Conservation (phyloP, 2,329 filamentous ascomycete species). For the Cylindrodendrum hubeiense region DNA sequence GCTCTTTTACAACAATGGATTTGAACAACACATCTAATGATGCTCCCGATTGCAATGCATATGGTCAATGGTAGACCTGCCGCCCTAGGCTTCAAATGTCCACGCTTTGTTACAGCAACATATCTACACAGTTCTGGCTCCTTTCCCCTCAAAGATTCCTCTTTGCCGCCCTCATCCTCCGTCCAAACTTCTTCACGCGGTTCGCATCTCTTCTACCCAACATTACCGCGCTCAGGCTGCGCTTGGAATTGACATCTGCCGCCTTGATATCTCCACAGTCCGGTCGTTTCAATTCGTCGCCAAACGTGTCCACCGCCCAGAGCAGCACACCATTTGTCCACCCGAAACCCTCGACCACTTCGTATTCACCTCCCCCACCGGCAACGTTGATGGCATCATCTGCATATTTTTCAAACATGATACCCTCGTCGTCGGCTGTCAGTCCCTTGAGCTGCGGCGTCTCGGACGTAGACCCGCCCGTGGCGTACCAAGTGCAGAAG, state of each 20-base stretch:
- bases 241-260: constrained; percentile 51
- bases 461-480: constrained; percentile 70
- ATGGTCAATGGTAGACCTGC: background rate
- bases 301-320: constrained; percentile 74
- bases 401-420: constrained; percentile 79
- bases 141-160: constrained; percentile 7
- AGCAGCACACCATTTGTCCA: constrained; percentile 79
- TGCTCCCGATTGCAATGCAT: too few relatives aligned
- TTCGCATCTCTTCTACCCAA: constrained; percentile 59
- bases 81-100: background rate
- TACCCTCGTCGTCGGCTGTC: constrained; percentile 59
- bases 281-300: constrained; percentile 64
- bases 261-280: constrained; percentile 66
- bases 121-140: background rate
- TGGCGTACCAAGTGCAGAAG: constrained; percentile 78
- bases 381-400: constrained; percentile 71
- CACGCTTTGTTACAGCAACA: background rate
- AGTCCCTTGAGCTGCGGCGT: constrained; percentile 64
- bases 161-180: constrained; percentile 31
- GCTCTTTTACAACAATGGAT: background rate
- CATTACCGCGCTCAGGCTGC: constrained; percentile 59
- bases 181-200: constrained; percentile 62
- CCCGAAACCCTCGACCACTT: constrained; percentile 77
- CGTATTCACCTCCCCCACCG: constrained; percentile 76
- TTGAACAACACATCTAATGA: background rate